Base-by-base conservation (phyloP, 768 basidiomycete species). In the Lentinus tigrinus region DNA sequence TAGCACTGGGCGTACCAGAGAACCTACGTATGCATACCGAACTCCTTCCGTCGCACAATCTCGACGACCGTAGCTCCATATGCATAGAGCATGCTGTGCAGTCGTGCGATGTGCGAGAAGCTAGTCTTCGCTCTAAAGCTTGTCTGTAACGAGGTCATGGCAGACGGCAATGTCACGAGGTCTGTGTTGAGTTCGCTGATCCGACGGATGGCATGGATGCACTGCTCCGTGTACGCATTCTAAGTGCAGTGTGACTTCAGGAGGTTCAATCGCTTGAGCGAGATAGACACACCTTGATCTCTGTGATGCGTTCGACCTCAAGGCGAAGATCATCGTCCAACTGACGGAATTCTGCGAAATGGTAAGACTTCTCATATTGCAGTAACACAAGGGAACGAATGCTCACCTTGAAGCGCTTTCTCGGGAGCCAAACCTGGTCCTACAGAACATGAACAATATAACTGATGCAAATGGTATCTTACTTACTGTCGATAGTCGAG, bases 21-120 rank as follows among this genome's bases (percentile, higher is more conserved):
- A 47, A 42, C 23, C 37, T 17, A 24, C 54, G 19, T 40, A 7
- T 31, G 71, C 86, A 71, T 60, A 89, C 93, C 79, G 71, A 96
- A 97, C 69, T 96, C 93, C 65, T 92, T 92, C 54, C 96, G 79
- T 57, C 96, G 80, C 2, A 95, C 91, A 28, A 98, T 85, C 72
- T 98, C 96, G 17, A 95, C 81, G 9, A 97, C 81, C 0, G 94
- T 93, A 1, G 92, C 91, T 0, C 91, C 90, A 71, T 98, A 98
- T 0, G 92, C 93, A 67, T 93, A 95, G 0, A 95, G 71, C 84
- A 98, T 91, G 54, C 82, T 87, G 69, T 96, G 94, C 42, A 98
- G 75, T 17, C 96, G 81, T 49, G 89, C 84, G 14, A 98, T 89
- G 72, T 98, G 94, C n/a, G 88, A 81, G 69, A 98, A 98, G 57